A percentile compares a stretch with the other conserved stretches of the same genome.
These are phyloP conservation scores for Raphanus hybrid DNA, from an alignment of 441 rosid genomes.

Conservation along the genomic window DNA sequence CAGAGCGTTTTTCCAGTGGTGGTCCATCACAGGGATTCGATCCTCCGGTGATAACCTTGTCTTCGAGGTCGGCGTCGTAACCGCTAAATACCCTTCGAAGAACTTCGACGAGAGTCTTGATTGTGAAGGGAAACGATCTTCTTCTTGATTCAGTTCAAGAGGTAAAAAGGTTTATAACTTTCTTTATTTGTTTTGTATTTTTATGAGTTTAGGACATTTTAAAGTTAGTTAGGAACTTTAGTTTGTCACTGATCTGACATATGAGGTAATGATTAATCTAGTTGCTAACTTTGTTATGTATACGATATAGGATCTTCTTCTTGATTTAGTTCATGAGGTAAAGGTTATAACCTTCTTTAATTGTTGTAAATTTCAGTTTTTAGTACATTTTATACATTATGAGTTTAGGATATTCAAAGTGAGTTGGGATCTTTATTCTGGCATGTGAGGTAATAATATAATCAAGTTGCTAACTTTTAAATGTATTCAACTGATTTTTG, in stretches of 20 bases:
- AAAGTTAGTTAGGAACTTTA: too few relatives aligned
- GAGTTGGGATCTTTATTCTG: not conserved
- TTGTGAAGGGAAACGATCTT: conserved; percentile 65
- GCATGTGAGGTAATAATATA: not conserved
- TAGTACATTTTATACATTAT: too few relatives aligned
- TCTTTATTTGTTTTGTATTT: not conserved
- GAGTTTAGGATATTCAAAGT: too few relatives aligned
- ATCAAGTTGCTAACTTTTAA: not conserved
- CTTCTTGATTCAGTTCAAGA: conserved; percentile 48
- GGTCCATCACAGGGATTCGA: conserved; percentile 87
- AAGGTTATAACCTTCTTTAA: not conserved
- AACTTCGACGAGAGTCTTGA: conserved; percentile 63
- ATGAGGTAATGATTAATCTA: not conserved
- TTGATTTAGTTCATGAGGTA: conserved; percentile 34
- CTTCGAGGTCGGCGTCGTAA: conserved; percentile 77
- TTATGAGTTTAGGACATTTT: not conserved
- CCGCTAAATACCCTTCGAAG: conserved; percentile 78
- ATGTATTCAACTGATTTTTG: too few relatives aligned
- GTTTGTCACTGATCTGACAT: too few relatives aligned
- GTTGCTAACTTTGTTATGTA: not conserved
- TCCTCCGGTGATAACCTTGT: conserved; percentile 74
- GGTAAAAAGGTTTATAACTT: conserved; percentile 26
- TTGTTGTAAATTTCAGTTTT: too few relatives aligned
- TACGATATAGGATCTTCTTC: not conserved
- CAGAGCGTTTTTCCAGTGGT: conserved; percentile 80